Percentiles rank a stretch among this genome's conserved stretches.
These are phyloP conservation scores for Corinectria fuckeliana DNA, from an alignment of 2,329 filamentous ascomycete genomes.

Conservation along the genomic window DNA sequence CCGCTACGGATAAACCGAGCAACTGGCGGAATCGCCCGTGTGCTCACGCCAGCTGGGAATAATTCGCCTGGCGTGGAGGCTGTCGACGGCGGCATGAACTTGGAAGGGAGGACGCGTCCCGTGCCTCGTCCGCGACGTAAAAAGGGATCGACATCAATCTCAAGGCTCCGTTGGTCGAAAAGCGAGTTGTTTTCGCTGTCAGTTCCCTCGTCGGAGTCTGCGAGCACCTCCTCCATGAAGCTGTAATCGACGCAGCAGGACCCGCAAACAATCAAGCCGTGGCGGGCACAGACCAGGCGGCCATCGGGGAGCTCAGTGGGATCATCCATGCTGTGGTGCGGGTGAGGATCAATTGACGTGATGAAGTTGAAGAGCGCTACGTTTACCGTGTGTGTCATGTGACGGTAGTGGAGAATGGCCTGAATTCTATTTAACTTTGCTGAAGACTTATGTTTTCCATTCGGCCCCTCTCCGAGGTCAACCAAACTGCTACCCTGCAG, in stretches of 20 bases:
- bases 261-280: conserved; percentile 42
- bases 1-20: conserved; percentile 13
- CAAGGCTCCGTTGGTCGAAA: neutral
- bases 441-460: too few relatives aligned
- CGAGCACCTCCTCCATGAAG: conserved; percentile 40
- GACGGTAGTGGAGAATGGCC: too few relatives aligned
- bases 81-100: conserved; percentile 17
- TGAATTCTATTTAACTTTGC: too few relatives aligned
- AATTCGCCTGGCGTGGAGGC: conserved; percentile 5
- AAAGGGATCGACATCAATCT: too few relatives aligned
- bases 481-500: too few relatives aligned
- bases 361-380: too few relatives aligned
- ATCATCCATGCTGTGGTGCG: conserved; percentile 26
- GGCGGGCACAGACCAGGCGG: conserved; percentile 44
- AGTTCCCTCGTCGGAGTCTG: conserved; percentile 25
- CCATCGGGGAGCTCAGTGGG: conserved; percentile 44
- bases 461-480: too few relatives aligned
- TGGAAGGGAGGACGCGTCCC: conserved; percentile 22
- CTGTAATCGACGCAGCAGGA: conserved; percentile 46
- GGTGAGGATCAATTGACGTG: too few relatives aligned
- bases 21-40: neutral
- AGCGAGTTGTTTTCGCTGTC: conserved; percentile 17
- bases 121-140: conserved; percentile 15
- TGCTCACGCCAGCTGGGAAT: conserved; percentile 2
- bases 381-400: too few relatives aligned